These are phyloP conservation scores for Saitozyma sp. DNA, from an alignment of 768 basidiomycete species.

Conservation along the genomic window DNA sequence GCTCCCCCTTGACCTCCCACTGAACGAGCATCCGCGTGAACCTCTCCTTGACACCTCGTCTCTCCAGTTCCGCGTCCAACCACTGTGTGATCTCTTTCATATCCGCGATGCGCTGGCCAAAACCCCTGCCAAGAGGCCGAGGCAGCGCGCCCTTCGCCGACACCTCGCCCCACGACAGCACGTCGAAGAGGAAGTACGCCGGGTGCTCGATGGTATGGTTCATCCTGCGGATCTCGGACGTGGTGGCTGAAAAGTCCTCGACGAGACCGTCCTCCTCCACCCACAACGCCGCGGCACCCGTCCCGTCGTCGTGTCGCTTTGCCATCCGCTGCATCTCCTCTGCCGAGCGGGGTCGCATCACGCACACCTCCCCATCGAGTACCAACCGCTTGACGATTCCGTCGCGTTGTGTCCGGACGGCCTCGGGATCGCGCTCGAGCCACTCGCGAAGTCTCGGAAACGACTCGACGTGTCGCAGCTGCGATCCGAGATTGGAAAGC, in stretches of 20 bases:
- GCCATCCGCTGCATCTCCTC: neutral
- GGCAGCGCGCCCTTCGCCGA: constrained; percentile 2
- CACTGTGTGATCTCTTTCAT: constrained; percentile 20
- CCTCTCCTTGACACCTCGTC: constrained; percentile 18
- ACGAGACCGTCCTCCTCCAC: constrained; percentile 19
- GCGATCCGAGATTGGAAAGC: constrained; percentile 29
- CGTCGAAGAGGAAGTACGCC: constrained; percentile 42
- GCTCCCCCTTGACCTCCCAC: constrained; percentile 15
- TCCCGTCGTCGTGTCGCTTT: neutral
- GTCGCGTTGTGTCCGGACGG: constrained; percentile 8
- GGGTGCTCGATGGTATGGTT: constrained; percentile 25
- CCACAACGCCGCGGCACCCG: constrained; percentile 12
- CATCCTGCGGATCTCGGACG: constrained; percentile 32
- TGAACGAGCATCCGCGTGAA: constrained; percentile 33
- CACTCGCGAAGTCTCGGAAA: constrained; percentile 22
- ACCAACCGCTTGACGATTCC: constrained; percentile 39
- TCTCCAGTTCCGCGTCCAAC: constrained; percentile 21
- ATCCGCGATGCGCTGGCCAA: constrained; percentile 34
- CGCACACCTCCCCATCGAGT: constrained; percentile 50
- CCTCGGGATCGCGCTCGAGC: constrained; percentile 21
- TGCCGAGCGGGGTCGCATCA: constrained; percentile 27
- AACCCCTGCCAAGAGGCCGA: constrained; percentile 21
- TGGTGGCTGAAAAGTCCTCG: constrained; percentile 46
- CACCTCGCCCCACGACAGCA: constrained; percentile 29
- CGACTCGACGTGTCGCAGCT: constrained; percentile 14